Conservation (phyloP, 805 yeast species). For the Hanseniaspora vineae region DNA sequence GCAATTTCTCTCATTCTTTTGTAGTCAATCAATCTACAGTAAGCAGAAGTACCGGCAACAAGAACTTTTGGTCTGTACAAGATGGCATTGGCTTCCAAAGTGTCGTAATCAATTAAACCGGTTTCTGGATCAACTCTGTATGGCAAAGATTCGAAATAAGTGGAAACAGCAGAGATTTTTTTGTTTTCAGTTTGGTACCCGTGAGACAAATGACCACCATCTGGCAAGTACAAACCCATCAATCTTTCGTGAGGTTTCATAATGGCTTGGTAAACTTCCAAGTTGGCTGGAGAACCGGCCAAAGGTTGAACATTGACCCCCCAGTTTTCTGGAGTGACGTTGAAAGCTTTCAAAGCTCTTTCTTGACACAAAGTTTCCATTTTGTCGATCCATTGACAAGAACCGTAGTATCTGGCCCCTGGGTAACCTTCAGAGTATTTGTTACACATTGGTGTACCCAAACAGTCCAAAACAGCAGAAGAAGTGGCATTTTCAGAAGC, state of each 20-base stretch:
- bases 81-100: slow-evolving; percentile 79
- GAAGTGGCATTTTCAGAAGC: slow-evolving; percentile 97
- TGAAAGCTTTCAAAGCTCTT: slow-evolving; percentile 87
- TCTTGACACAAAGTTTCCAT: slow-evolving; percentile 87
- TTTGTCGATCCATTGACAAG: slow-evolving; percentile 92
- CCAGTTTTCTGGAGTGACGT: slow-evolving; percentile 72
- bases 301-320: slow-evolving; percentile 96
- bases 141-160: slow-evolving; percentile 97
- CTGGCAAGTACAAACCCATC: slow-evolving; percentile 97
- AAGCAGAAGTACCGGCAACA: slow-evolving; percentile 97
- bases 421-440: slow-evolving; percentile 99
- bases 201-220: slow-evolving; percentile 97
- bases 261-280: slow-evolving; percentile 90
- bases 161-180: slow-evolving; percentile 91
- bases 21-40: slow-evolving; percentile 93
- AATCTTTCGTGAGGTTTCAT: slow-evolving; percentile 92
- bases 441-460: slow-evolving; percentile 97
- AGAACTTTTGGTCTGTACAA: slow-evolving; percentile 92
- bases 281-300: slow-evolving; percentile 96
- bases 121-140: slow-evolving; percentile 87
- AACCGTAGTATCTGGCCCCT: slow-evolving; percentile 98
- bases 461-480: slow-evolving; percentile 87
- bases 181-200: slow-evolving; percentile 93
- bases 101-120: slow-evolving; percentile 92
- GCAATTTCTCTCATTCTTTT: slow-evolving; percentile 94